phyloP scores from a whole-genome alignment of 1,284 basidiomycete species.

The Pyrrhoderma noxium region DNA sequence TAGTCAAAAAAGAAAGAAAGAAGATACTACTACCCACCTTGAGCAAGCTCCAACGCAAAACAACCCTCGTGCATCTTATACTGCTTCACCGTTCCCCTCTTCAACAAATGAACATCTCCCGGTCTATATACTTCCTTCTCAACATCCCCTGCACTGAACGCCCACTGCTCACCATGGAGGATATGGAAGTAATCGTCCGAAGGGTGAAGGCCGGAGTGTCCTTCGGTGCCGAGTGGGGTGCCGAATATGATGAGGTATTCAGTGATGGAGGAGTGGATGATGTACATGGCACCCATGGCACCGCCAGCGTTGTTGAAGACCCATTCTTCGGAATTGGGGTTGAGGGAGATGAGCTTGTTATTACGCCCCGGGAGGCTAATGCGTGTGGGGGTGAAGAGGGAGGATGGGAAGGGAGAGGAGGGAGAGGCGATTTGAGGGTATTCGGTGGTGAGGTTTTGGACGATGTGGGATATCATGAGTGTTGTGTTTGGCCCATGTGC shows the following conservation, averaged over 20 bases:
- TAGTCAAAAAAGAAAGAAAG: neutral
- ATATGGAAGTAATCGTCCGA: slow-evolving; percentile 99
- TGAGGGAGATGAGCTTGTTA: slow-evolving; percentile 44
- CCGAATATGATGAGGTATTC: slow-evolving; percentile 96
- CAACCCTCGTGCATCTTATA: slow-evolving; percentile 96
- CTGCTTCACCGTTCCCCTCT: slow-evolving; percentile 83
- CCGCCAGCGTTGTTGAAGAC: slow-evolving; percentile 97
- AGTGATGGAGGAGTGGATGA: slow-evolving; percentile 91
- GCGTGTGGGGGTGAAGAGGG: neutral
- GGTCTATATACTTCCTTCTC: slow-evolving; percentile 79
- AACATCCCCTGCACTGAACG: slow-evolving; percentile 75
- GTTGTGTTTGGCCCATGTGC: slow-evolving; percentile 50
- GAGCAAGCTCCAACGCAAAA: slow-evolving; percentile 92
- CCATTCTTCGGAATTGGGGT: slow-evolving; percentile 75
- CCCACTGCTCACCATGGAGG: slow-evolving; percentile 88
- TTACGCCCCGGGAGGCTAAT: too few relatives aligned
- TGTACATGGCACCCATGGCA: slow-evolving; percentile 97
- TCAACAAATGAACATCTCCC: slow-evolving; percentile 81
- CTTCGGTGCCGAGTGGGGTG: slow-evolving; percentile 93
- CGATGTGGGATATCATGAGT: slow-evolving; percentile 71
- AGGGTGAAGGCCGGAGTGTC: slow-evolving; percentile 89
- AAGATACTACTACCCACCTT: slow-evolving; percentile 47
- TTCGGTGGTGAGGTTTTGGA: slow-evolving; percentile 62
- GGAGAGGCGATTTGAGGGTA: slow-evolving; percentile 40
- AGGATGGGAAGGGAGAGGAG: neutral